Conservation (phyloP, 768 basidiomycete genomes). For the Tulasnella calospora region DNA sequence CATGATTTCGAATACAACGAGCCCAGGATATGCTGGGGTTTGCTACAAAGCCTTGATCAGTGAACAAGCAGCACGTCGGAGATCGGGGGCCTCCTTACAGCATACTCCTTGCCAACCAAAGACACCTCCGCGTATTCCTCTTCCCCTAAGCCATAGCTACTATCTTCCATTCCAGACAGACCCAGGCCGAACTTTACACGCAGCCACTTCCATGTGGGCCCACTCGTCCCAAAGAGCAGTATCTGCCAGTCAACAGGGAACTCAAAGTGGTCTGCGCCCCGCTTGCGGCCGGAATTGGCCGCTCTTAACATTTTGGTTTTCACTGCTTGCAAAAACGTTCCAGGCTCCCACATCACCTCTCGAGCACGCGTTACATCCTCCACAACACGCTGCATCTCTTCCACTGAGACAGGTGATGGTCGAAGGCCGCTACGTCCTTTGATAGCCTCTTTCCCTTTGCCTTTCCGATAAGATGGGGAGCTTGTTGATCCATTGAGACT, state of each 20-base stretch:
- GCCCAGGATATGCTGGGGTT: slow-evolving; percentile 5
- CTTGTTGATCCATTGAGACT: not conserved
- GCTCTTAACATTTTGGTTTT: not conserved
- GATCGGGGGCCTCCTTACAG: not conserved
- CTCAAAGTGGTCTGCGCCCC: not conserved
- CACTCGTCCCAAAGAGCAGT: not conserved
- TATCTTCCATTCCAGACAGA: not conserved
- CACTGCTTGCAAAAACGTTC: slow-evolving; percentile 17
- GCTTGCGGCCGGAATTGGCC: not conserved
- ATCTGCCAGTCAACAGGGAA: slow-evolving; percentile 17
- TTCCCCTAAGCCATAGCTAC: not conserved
- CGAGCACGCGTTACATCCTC: slow-evolving; percentile 1
- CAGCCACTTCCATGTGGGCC: slow-evolving; percentile 17
- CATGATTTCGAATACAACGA: slow-evolving; percentile 8
- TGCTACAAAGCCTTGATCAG: not conserved
- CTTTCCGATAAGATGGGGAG: not conserved
- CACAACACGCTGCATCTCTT: slow-evolving; percentile 15
- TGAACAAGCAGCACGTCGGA: not conserved
- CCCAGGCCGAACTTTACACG: slow-evolving; percentile 13
- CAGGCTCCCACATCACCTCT: slow-evolving; percentile 20
- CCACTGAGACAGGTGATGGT: slow-evolving; percentile 1
- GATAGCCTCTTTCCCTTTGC: not conserved
- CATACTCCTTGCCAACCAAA: not conserved
- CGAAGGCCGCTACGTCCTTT: not conserved
- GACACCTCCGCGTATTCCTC: not conserved